These are phyloP conservation scores for Starmerella cellae DNA, from an alignment of 805 yeast genomes.

Conservation along the genomic window DNA sequence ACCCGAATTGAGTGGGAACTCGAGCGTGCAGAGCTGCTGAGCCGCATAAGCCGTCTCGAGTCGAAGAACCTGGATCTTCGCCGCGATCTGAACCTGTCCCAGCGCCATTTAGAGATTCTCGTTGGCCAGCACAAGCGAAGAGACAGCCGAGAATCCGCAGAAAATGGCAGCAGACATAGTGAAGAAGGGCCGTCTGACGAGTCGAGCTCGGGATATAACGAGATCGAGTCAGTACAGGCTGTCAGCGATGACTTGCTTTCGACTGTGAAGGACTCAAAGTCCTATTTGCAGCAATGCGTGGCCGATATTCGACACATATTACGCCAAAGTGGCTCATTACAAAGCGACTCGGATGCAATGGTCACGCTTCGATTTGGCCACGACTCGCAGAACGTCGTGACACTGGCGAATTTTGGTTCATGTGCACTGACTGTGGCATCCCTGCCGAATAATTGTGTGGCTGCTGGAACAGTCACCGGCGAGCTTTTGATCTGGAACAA, in stretches of 20 bases:
- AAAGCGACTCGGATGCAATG: slow-evolving; percentile 6
- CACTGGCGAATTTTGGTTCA: slow-evolving; percentile 17
- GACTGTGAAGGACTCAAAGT: slow-evolving; percentile 11
- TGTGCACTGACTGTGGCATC: slow-evolving; percentile 11
- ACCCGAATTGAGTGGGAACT: slow-evolving; percentile 48
- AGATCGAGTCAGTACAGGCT: slow-evolving; percentile 9
- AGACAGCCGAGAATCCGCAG: not conserved
- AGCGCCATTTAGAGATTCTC: slow-evolving; percentile 11
- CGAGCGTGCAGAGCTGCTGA: slow-evolving; percentile 47
- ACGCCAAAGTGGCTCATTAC: slow-evolving; percentile 13
- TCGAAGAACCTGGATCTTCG: slow-evolving; percentile 38
- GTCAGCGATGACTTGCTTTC: slow-evolving; percentile 4
- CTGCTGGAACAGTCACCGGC: slow-evolving; percentile 19
- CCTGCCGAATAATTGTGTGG: slow-evolving; percentile 7
- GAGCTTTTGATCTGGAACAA: slow-evolving; percentile 13
- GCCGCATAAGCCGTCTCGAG: slow-evolving; percentile 38
- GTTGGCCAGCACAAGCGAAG: not conserved
- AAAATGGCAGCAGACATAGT: not conserved
- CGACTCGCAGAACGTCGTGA: slow-evolving; percentile 1
- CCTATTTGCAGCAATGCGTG: slow-evolving; percentile 27
- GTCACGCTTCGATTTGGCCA: slow-evolving; percentile 5
- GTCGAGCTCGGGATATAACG: not conserved
- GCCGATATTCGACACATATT: slow-evolving; percentile 24
- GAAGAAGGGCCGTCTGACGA: not conserved
- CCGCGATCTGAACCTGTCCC: slow-evolving; percentile 12